Evolutionary conservation across 2,329 filamentous ascomycete genomes (phyloP).

Genomic region (Paecilomyces variotii): DNA sequence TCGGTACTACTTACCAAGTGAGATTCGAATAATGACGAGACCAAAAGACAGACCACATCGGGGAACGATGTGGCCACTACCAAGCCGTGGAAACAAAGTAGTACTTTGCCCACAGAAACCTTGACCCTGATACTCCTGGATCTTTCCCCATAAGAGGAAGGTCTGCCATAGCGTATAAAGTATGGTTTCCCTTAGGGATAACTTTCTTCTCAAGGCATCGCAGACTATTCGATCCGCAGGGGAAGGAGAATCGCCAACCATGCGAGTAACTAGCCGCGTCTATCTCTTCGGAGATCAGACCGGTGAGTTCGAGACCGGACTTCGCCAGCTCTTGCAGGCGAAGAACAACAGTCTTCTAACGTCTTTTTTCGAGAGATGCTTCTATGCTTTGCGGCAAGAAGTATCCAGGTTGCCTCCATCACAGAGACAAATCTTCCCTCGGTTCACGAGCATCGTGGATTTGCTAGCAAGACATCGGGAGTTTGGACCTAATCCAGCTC

Average conservation of each 20-base stretch:
- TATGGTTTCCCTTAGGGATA: background rate
- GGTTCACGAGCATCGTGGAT: constrained; percentile 33
- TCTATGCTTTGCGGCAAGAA: constrained; percentile 34
- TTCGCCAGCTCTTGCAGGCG: constrained; percentile 32
- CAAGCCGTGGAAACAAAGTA: background rate
- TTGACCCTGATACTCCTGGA: background rate
- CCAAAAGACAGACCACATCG: background rate
- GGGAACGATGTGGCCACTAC: background rate
- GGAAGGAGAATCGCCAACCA: constrained; percentile 3
- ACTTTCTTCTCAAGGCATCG: background rate
- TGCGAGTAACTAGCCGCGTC: constrained; percentile 25
- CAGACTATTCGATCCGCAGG: background rate
- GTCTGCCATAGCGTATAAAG: background rate
- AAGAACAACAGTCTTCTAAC: constrained; percentile 36
- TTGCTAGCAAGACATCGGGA: constrained; percentile 27
- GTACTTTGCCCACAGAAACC: background rate
- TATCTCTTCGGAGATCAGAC: constrained; percentile 43
- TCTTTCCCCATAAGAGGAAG: background rate
- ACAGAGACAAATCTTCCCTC: constrained; percentile 27
- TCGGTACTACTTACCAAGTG: background rate
- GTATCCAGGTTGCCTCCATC: constrained; percentile 27
- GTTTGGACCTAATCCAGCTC: constrained; percentile 26
- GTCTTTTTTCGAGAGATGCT: constrained; percentile 36
- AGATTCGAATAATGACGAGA: background rate
- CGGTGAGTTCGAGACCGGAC: constrained; percentile 33